Evolutionary conservation across 169 alveolate genomes (phyloP).

Genomic region (Plasmodium gallinaceum): DNA sequence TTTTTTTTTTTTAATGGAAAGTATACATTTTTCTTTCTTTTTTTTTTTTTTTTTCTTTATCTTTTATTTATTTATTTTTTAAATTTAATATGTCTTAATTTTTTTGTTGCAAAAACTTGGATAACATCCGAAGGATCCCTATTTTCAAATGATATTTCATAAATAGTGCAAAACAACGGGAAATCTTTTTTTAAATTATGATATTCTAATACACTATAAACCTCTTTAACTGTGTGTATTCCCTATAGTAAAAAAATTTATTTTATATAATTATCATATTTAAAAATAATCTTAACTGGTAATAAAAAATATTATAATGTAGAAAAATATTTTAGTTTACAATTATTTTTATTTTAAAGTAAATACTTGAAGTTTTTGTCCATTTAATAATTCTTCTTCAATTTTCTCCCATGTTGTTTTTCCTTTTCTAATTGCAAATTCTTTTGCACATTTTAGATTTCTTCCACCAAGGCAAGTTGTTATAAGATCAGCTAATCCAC

Average conservation of each 20-base stretch:
- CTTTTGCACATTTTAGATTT: conserved; percentile 93
- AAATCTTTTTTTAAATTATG: conserved; percentile 50
- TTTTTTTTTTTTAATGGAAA: background rate
- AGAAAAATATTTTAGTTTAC: background rate
- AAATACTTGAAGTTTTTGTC: conserved; percentile 91
- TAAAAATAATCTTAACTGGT: background rate
- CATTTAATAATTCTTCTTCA: conserved; percentile 91
- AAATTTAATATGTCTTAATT: conserved; percentile 59
- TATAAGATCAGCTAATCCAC: conserved; percentile 94
- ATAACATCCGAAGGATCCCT: conserved; percentile 50
- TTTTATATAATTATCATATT: background rate
- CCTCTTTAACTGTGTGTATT: conserved; percentile 45
- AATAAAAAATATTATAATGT: background rate
- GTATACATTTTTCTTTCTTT: background rate
- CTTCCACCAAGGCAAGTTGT: conserved; percentile 95
- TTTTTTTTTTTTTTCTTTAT: conserved; percentile 1
- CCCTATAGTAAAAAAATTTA: conserved; percentile 26
- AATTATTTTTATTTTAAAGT: background rate
- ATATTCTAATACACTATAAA: conserved; percentile 40
- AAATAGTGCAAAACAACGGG: conserved; percentile 52
- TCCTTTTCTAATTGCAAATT: conserved; percentile 89
- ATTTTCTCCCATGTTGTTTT: conserved; percentile 90
- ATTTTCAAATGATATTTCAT: conserved; percentile 55
- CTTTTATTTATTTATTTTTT: conserved; percentile 7
- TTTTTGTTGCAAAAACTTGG: conserved; percentile 71